Evolutionary conservation across 805 yeast genomes (phyloP).

Genomic region (Saturnispora galanensis): DNA sequence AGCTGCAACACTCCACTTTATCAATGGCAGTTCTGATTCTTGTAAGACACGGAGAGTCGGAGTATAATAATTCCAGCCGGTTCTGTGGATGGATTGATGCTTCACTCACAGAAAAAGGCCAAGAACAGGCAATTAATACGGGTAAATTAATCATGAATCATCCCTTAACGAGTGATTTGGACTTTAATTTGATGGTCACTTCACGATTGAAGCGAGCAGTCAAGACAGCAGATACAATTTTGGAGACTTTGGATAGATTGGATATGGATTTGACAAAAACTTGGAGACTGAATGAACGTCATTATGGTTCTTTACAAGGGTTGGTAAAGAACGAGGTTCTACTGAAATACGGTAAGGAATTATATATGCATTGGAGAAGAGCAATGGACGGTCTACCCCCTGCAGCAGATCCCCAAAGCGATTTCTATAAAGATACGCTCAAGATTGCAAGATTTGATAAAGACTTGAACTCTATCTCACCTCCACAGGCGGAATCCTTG

Average conservation of each 20-base stretch:
- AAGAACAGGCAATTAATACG: slow-evolving; percentile 55
- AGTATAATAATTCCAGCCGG: slow-evolving; percentile 63
- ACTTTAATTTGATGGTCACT: slow-evolving; percentile 31
- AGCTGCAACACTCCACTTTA: too few species aligned
- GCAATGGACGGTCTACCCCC: slow-evolving; percentile 71
- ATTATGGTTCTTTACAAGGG: slow-evolving; percentile 78
- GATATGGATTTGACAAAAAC: slow-evolving; percentile 46
- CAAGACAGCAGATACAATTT: slow-evolving; percentile 62
- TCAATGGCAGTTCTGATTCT: slow-evolving; percentile 32
- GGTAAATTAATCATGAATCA: slow-evolving; percentile 43
- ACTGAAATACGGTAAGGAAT: slow-evolving; percentile 55
- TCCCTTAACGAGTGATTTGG: slow-evolving; percentile 35
- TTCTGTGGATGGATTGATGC: slow-evolving; percentile 88
- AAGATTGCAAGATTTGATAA: slow-evolving; percentile 24
- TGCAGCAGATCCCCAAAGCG: slow-evolving; percentile 27
- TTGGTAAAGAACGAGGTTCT: slow-evolving; percentile 59
- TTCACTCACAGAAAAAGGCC: slow-evolving; percentile 55
- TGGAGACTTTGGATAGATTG: slow-evolving; percentile 42
- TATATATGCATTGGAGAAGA: slow-evolving; percentile 73
- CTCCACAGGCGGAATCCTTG: slow-evolving; percentile 69
- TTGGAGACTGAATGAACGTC: slow-evolving; percentile 80
- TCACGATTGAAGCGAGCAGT: slow-evolving; percentile 66
- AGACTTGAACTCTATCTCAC: slow-evolving; percentile 24
- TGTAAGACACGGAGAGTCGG: slow-evolving; percentile 77
- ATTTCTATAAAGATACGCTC: slow-evolving; percentile 27